These are phyloP conservation scores for Syzygium aqueum DNA, from an alignment of 345 rosid species.

Conservation along the genomic window DNA sequence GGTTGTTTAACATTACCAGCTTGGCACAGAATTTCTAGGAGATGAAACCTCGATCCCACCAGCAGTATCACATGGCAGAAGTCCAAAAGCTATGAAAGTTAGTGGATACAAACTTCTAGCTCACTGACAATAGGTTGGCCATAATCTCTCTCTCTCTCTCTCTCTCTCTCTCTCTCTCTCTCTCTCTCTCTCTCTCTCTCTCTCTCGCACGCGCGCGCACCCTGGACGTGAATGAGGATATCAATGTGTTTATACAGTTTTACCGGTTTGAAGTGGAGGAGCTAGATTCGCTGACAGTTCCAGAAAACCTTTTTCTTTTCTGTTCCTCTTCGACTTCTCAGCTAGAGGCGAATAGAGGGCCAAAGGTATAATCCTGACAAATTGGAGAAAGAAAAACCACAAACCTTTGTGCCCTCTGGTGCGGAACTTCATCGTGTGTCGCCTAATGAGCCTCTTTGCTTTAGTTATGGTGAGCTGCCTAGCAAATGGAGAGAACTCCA, in stretches of 20 bases:
- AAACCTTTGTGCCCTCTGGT: slow-evolving; percentile 75
- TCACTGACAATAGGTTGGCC: background rate
- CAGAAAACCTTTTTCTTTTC: background rate
- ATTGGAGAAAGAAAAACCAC: background rate
- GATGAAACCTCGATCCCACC: too few relatives aligned
- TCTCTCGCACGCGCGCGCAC: too few relatives aligned
- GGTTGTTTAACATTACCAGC: too few relatives aligned
- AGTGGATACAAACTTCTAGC: background rate
- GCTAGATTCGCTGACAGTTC: background rate
- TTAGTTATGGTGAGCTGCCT: slow-evolving; percentile 87
- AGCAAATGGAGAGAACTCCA: slow-evolving; percentile 74
- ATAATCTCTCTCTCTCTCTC: background rate
- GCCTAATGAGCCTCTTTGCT: slow-evolving; percentile 75
- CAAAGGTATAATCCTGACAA: background rate
- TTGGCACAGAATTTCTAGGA: too few relatives aligned
- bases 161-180: too few relatives aligned
- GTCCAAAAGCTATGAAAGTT: too few relatives aligned
- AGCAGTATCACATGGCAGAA: too few relatives aligned
- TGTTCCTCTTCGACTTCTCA: background rate
- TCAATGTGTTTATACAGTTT: background rate
- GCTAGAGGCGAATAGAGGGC: background rate
- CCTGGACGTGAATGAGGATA: background rate
- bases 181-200: too few relatives aligned
- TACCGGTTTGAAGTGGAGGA: background rate
- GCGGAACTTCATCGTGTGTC: slow-evolving; percentile 86